These are phyloP conservation scores for Lonicera japonica DNA, from an alignment of 129 eudicot genomes.

Conservation along the genomic window DNA sequence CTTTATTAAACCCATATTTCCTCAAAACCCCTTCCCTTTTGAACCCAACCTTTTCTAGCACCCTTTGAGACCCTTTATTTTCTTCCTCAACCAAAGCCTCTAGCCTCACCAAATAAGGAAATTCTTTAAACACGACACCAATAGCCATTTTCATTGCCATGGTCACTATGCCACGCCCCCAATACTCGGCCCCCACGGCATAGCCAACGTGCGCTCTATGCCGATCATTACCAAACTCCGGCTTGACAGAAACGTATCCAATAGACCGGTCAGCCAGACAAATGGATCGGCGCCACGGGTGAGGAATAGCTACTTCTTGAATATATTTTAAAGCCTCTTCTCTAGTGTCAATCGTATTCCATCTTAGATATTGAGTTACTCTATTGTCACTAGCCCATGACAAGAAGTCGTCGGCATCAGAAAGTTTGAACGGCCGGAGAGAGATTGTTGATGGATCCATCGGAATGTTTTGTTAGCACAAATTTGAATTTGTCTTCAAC, in stretches of 20 bases:
- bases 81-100: constrained; percentile 63
- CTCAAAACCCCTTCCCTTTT: constrained; percentile 55
- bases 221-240: constrained; percentile 27
- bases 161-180: constrained; percentile 58
- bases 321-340: constrained; percentile 40
- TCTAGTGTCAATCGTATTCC: constrained; percentile 32
- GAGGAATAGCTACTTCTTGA: constrained; percentile 54
- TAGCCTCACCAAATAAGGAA: constrained; percentile 44
- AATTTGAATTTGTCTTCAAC: background rate
- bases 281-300: constrained; percentile 61
- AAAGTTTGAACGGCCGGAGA: constrained; percentile 43
- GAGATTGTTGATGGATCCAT: constrained; percentile 40
- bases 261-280: constrained; percentile 43
- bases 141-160: constrained; percentile 46
- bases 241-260: constrained; percentile 50
- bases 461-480: no score
- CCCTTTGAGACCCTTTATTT: constrained; percentile 59
- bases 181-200: constrained; percentile 30
- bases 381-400: constrained; percentile 53
- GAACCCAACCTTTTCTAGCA: constrained; percentile 58
- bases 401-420: constrained; percentile 50
- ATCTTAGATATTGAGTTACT: constrained; percentile 51
- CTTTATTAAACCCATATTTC: constrained; percentile 58
- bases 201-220: constrained; percentile 53
- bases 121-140: constrained; percentile 31